A percentile compares a stretch with the other conserved stretches of the same genome.
phyloP scores from a whole-genome alignment of 768 basidiomycete genomes.

The Chalciporus piperatus region DNA sequence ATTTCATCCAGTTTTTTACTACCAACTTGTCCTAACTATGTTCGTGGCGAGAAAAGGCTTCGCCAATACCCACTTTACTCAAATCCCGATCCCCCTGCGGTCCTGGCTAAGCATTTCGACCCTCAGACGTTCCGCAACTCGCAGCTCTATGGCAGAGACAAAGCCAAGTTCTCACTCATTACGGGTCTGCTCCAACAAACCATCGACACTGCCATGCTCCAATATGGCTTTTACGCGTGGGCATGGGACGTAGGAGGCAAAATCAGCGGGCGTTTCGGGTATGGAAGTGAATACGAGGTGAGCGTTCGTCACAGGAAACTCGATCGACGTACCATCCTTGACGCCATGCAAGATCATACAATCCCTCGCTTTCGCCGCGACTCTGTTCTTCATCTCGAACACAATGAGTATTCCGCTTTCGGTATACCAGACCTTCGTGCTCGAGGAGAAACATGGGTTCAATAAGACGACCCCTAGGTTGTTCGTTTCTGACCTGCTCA shows the following conservation, averaged over 20 bases:
- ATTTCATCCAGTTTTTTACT: neutral
- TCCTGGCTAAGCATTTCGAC: slow-evolving; percentile 66
- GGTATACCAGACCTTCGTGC: slow-evolving; percentile 85
- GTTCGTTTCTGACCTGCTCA: slow-evolving; percentile 78
- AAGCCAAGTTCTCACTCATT: slow-evolving; percentile 77
- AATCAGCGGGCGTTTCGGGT: slow-evolving; percentile 51
- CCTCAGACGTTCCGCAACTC: slow-evolving; percentile 80
- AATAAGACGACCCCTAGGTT: slow-evolving; percentile 85
- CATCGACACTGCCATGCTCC: slow-evolving; percentile 67
- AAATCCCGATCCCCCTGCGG: slow-evolving; percentile 66
- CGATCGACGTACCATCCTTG: neutral
- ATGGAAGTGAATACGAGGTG: slow-evolving; percentile 73
- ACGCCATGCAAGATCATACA: slow-evolving; percentile 62
- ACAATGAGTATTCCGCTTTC: slow-evolving; percentile 73
- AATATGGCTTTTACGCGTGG: slow-evolving; percentile 79
- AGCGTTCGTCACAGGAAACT: neutral
- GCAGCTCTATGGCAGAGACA: slow-evolving; percentile 88
- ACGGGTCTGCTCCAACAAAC: slow-evolving; percentile 72
- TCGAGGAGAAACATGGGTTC: slow-evolving; percentile 95
- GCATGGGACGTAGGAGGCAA: slow-evolving; percentile 68
- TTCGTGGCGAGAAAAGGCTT: slow-evolving; percentile 35
- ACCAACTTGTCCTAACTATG: neutral
- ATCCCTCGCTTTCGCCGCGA: slow-evolving; percentile 72
- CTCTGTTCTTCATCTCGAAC: slow-evolving; percentile 64
- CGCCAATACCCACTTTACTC: slow-evolving; percentile 87